Evolutionary conservation across 73 alveolate genomes (phyloP).

Genomic region (Paramecium sexaurelia): DNA sequence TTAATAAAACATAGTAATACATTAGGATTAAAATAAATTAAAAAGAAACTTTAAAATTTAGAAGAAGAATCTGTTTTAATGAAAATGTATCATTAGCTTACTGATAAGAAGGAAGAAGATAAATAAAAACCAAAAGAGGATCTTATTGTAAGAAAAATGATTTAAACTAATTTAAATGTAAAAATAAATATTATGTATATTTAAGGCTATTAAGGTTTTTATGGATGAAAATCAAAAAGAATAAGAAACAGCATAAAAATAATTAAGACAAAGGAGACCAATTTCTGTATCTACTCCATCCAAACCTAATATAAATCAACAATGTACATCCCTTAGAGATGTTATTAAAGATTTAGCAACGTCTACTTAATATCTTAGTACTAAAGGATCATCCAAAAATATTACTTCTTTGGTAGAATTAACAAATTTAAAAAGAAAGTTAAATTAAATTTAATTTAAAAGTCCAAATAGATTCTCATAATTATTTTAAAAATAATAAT

Average conservation of each 20-base stretch:
- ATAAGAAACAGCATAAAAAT: not conserved
- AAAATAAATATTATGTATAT: not conserved
- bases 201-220: not conserved
- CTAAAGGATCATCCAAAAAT: not conserved
- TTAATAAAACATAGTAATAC: not conserved
- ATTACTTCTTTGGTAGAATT: not conserved
- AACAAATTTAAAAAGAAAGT: not conserved
- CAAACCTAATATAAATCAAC: not conserved
- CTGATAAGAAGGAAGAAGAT: not conserved
- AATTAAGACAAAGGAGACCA: not conserved
- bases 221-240: slow-evolving; percentile 43
- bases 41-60: not conserved
- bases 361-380: not conserved
- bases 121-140: not conserved
- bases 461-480: not conserved
- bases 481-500: not conserved
- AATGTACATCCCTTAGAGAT: not conserved
- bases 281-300: not conserved
- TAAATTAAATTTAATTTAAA: not conserved
- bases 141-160: not conserved
- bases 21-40: slow-evolving; percentile 12
- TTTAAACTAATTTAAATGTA: slow-evolving; percentile 10
- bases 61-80: not conserved
- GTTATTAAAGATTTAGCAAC: not conserved
- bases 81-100: not conserved